phyloP scores from a whole-genome alignment of 1,284 basidiomycete genomes.

The Fistulina hepatica region DNA sequence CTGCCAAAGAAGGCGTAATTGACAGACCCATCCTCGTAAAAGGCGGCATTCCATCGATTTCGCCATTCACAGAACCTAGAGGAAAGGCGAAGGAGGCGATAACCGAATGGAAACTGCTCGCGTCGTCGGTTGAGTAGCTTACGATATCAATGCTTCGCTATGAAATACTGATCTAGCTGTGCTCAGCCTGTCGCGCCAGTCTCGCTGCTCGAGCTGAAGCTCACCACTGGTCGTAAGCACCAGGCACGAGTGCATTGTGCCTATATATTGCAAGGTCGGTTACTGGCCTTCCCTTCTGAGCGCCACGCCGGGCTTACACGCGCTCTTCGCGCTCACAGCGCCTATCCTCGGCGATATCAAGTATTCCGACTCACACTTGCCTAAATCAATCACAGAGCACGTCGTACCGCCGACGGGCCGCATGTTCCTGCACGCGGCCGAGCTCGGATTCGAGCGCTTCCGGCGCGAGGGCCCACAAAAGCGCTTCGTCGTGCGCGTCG shows the following conservation, averaged over 20 bases:
- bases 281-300: no score
- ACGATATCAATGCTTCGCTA: background rate
- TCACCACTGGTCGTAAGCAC: constrained; percentile 58
- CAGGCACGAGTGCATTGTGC: constrained; percentile 61
- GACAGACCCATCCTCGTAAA: constrained; percentile 29
- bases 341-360: constrained; percentile 60
- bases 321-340: constrained; percentile 27
- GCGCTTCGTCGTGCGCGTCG: constrained; percentile 37
- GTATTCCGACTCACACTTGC: no score
- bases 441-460: constrained; percentile 40
- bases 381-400: no score
- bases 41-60: constrained; percentile 39
- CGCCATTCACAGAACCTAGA: no score
- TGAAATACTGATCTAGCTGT: background rate
- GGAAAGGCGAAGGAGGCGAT: constrained; percentile 31
- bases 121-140: constrained; percentile 44
- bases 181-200: constrained; percentile 40
- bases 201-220: constrained; percentile 43
- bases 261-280: constrained; percentile 36
- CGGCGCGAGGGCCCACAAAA: constrained; percentile 31
- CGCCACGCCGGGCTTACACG: constrained; percentile 10
- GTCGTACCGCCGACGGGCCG: no score
- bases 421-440: no score
- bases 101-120: constrained; percentile 52
- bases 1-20: constrained; percentile 34